Percentiles rank a stretch among this genome's conserved stretches.
Conservation (phyloP, 1,284 basidiomycete genomes). For the Cryptococcus jaspeensis region DNA sequence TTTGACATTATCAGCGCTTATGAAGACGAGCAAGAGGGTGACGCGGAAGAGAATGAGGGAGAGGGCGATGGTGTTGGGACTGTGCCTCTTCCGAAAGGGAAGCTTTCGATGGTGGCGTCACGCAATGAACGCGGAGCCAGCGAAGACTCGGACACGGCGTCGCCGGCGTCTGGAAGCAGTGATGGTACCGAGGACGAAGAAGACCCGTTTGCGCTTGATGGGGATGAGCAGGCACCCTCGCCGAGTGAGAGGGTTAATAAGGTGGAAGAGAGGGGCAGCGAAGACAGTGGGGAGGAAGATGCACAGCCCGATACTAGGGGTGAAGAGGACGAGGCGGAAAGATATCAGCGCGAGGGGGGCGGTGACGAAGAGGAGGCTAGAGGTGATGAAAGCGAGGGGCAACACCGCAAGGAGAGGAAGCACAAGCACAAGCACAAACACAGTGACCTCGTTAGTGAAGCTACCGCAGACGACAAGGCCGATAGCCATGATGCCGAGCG, state of each 20-base stretch:
- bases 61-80: not conserved
- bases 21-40: not conserved
- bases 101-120: no score
- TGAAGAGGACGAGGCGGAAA: not conserved
- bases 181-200: no score
- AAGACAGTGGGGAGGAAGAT: not conserved
- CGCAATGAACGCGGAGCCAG: no score
- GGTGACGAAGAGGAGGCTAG: not conserved
- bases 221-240: no score
- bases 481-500: not conserved
- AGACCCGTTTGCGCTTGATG: no score
- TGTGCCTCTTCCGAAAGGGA: no score
- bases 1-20: conserved; percentile 8
- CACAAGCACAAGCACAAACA: not conserved
- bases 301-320: not conserved
- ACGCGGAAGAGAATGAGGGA: not conserved
- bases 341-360: not conserved
- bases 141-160: no score
- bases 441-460: no score
- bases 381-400: not conserved
- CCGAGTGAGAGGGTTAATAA: not conserved
- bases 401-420: not conserved
- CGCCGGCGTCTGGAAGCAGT: no score
- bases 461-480: no score
- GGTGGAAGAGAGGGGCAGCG: not conserved